Percentiles rank a stretch among this genome's conserved stretches.
Conservation (phyloP, 2,329 filamentous ascomycete species). For the Verticillium alfalfae region DNA sequence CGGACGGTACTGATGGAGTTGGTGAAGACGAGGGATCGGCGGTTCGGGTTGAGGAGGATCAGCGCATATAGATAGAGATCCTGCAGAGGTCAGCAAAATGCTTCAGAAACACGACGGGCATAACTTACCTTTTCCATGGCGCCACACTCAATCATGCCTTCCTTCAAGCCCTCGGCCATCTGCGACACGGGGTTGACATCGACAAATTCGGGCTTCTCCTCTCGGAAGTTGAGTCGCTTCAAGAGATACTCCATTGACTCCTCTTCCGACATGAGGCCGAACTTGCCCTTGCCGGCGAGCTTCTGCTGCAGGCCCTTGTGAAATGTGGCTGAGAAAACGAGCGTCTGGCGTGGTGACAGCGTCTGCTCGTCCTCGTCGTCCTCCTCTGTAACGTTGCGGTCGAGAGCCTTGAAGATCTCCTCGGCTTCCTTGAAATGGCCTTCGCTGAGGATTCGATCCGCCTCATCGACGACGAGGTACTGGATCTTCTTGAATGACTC, state of each 20-base stretch:
- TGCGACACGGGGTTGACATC: slow-evolving; percentile 86
- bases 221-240: slow-evolving; percentile 81
- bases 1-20: slow-evolving; percentile 94
- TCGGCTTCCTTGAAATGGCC: slow-evolving; percentile 94
- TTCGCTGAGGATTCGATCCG: slow-evolving; percentile 83
- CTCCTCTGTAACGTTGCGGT: slow-evolving; percentile 62
- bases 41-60: slow-evolving; percentile 73
- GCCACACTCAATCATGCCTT: slow-evolving; percentile 86
- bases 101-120: neutral
- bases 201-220: slow-evolving; percentile 80
- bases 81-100: slow-evolving; percentile 25
- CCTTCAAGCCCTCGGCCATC: slow-evolving; percentile 80
- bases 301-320: slow-evolving; percentile 89
- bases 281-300: slow-evolving; percentile 69
- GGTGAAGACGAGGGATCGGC: slow-evolving; percentile 83
- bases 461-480: slow-evolving; percentile 90
- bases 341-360: slow-evolving; percentile 63
- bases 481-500: slow-evolving; percentile 65
- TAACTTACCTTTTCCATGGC: slow-evolving; percentile 80
- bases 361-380: slow-evolving; percentile 41
- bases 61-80: slow-evolving; percentile 91
- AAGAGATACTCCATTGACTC: slow-evolving; percentile 91
- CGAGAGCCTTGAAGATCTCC: slow-evolving; percentile 77
- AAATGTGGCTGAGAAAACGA: slow-evolving; percentile 96
- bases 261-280: slow-evolving; percentile 52